A percentile compares a stretch with the other conserved stretches of the same genome.
Evolutionary conservation across 2,329 filamentous ascomycete genomes (phyloP).

Genomic region (Ophiostoma himal-ulmi): DNA sequence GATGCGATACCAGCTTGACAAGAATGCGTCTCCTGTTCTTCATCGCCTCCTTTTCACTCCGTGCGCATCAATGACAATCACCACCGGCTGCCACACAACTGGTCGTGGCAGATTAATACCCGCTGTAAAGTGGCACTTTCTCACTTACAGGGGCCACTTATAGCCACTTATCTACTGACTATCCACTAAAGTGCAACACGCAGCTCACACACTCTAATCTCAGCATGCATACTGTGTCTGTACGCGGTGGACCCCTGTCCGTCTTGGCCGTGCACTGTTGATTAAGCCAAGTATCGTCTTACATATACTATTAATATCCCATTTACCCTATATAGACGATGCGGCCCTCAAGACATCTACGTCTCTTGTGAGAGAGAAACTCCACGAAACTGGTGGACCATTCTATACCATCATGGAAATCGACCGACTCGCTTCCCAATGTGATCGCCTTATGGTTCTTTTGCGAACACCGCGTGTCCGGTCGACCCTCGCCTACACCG

Average conservation of each 20-base stretch:
- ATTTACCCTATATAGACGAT: not conserved
- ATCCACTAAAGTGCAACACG: slow-evolving; percentile 3
- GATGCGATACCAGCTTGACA: not conserved
- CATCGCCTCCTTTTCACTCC: not conserved
- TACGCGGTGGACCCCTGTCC: slow-evolving; percentile 1
- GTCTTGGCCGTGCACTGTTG: not conserved
- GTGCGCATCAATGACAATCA: not conserved
- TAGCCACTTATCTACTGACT: not conserved
- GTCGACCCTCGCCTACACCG: not conserved
- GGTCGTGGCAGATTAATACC: slow-evolving; percentile 1
- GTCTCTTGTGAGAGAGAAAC: not conserved
- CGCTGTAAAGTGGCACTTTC: slow-evolving; percentile 6
- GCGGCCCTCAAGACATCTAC: not conserved
- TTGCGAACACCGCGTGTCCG: not conserved
- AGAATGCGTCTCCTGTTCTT: not conserved
- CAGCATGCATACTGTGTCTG: not conserved
- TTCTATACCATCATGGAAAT: not conserved
- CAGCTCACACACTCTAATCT: not conserved
- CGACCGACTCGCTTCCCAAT: not conserved
- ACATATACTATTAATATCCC: not conserved
- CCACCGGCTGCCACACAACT: not conserved
- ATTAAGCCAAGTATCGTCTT: not conserved
- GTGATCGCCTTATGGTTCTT: not conserved
- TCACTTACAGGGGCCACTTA: not conserved
- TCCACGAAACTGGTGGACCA: not conserved